Evolutionary conservation across 495 filamentous ascomycete genomes (phyloP).

Genomic region (Penicillium psychrofluorescens): DNA sequence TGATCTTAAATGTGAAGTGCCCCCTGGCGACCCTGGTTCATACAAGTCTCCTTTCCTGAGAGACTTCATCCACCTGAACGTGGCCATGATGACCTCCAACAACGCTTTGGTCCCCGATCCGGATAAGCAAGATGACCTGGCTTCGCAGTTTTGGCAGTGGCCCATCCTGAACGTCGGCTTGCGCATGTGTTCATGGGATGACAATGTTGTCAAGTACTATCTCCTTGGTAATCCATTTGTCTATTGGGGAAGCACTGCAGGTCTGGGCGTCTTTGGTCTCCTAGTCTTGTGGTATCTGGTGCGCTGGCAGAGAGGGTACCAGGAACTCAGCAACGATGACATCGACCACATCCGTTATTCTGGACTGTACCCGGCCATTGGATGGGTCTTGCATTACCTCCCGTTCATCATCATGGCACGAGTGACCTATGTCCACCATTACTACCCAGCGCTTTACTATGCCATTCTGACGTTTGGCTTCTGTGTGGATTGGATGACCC

Average conservation of each 20-base stretch:
- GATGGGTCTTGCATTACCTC: slow-evolving; percentile 93
- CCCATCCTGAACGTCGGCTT: slow-evolving; percentile 90
- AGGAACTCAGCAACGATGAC: slow-evolving; percentile 68
- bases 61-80: slow-evolving; percentile 96
- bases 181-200: slow-evolving; percentile 98
- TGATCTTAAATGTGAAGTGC: slow-evolving; percentile 48
- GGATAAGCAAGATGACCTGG: slow-evolving; percentile 97
- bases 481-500: slow-evolving; percentile 73
- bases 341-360: slow-evolving; percentile 93
- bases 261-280: slow-evolving; percentile 62
- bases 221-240: slow-evolving; percentile 93
- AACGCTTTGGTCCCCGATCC: slow-evolving; percentile 97
- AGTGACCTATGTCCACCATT: slow-evolving; percentile 98
- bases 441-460: slow-evolving; percentile 98
- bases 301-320: slow-evolving; percentile 93
- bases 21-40: slow-evolving; percentile 79
- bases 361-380: slow-evolving; percentile 82
- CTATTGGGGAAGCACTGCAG: slow-evolving; percentile 87
- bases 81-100: slow-evolving; percentile 99
- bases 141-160: slow-evolving; percentile 98
- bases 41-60: slow-evolving; percentile 96
- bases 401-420: slow-evolving; percentile 96
- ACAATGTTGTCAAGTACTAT: slow-evolving; percentile 94
- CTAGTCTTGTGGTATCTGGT: slow-evolving; percentile 79
- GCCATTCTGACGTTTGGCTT: slow-evolving; percentile 88